Evolutionary conservation across 2,329 filamentous ascomycete genomes (phyloP).

Genomic region (Monilinia aucupariae): DNA sequence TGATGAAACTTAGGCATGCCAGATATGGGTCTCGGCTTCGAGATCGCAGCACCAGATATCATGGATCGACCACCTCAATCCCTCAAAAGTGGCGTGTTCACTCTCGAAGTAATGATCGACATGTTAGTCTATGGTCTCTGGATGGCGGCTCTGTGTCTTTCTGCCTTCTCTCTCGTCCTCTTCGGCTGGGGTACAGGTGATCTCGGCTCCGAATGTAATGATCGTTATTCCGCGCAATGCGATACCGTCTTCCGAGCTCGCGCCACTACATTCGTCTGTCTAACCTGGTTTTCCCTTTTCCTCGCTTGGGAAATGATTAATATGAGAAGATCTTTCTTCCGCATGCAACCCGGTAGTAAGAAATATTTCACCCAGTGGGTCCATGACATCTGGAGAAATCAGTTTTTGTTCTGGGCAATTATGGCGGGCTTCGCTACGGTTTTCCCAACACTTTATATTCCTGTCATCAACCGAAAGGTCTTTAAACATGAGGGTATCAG

Average conservation of each 20-base stretch:
- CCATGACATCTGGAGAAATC: conserved; percentile 63
- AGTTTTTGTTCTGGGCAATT: conserved; percentile 65
- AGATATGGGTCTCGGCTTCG: conserved; percentile 81
- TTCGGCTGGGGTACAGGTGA: conserved; percentile 53
- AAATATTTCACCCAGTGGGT: conserved; percentile 62
- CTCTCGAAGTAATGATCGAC: conserved; percentile 69
- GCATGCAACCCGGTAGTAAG: conserved; percentile 60
- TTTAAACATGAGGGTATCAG: conserved; percentile 61
- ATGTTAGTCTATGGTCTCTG: conserved; percentile 74
- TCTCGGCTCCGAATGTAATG: conserved; percentile 57
- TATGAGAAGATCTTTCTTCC: conserved; percentile 68
- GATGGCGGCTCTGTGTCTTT: conserved; percentile 66
- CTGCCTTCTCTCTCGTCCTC: conserved; percentile 58
- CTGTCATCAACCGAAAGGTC: conserved; percentile 57
- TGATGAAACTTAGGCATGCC: conserved; percentile 47
- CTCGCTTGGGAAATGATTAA: conserved; percentile 75
- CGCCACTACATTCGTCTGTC: conserved; percentile 65
- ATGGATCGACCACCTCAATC: conserved; percentile 74
- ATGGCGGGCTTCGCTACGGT: conserved; percentile 51
- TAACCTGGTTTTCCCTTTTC: conserved; percentile 73
- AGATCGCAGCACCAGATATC: conserved; percentile 68
- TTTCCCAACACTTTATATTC: conserved; percentile 62
- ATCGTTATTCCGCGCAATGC: conserved; percentile 48
- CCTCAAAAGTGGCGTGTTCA: conserved; percentile 64
- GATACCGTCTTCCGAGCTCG: conserved; percentile 64